phyloP scores from a whole-genome alignment of 495 filamentous ascomycete genomes.

The Aspergillus wentii region DNA sequence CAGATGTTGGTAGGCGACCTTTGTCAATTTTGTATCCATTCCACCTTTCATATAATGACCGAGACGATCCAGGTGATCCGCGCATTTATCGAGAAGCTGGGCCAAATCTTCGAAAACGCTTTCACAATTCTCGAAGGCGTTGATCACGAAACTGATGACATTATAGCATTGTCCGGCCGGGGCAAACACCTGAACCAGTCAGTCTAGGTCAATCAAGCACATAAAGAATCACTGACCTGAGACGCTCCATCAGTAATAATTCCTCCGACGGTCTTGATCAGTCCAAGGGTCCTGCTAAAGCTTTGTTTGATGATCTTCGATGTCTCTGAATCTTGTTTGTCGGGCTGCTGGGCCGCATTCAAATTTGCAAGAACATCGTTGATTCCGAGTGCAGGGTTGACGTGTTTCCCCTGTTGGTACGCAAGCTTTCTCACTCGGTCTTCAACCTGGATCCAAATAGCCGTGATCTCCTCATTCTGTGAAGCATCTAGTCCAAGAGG shows the following conservation, averaged over 20 bases:
- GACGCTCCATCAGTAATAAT: slow-evolving; percentile 7
- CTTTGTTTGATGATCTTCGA: background rate
- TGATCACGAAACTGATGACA: slow-evolving; percentile 10
- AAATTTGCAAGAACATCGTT: background rate
- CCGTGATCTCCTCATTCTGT: slow-evolving; percentile 2
- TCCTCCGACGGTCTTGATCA: slow-evolving; percentile 4
- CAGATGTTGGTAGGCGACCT: background rate
- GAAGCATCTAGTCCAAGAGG: slow-evolving; percentile 2
- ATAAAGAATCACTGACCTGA: slow-evolving; percentile 3
- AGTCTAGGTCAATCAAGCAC: background rate
- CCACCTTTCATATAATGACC: slow-evolving; percentile 2
- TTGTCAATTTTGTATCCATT: slow-evolving; percentile 4
- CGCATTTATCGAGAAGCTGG: slow-evolving; percentile 2
- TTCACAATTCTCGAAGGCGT: slow-evolving; percentile 7
- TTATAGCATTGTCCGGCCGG: slow-evolving; percentile 13
- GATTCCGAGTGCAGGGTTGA: background rate
- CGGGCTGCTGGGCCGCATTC: background rate
- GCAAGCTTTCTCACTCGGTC: slow-evolving; percentile 4
- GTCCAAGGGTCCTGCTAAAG: slow-evolving; percentile 3
- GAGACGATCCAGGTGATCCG: slow-evolving; percentile 2
- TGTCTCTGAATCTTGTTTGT: slow-evolving; percentile 1
- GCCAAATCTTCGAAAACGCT: slow-evolving; percentile 1
- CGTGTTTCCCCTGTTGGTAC: background rate
- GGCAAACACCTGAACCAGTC: slow-evolving; percentile 9
- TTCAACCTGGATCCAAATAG: slow-evolving; percentile 1